Evolutionary conservation across 208 protist genomes (phyloP), one percentile per base, ranked within the genome.

Genomic region (Leishmania amazonensis): DNA sequence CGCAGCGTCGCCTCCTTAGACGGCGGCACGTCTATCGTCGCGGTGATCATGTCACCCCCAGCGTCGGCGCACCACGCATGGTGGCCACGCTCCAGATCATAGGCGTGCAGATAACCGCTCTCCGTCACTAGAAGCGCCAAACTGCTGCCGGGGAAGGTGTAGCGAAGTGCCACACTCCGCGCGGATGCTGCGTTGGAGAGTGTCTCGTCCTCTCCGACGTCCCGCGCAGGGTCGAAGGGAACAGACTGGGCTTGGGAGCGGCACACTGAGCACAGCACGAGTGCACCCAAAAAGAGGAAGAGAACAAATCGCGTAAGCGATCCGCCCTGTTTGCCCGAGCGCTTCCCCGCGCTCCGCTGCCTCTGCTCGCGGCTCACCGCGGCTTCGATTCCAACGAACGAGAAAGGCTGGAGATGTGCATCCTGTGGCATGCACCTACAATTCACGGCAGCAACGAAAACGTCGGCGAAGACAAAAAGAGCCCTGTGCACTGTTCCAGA

Each of bases 41-140:
- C 86, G 2, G 72, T 38, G 28, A 86, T 42, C 67, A 89, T 75
- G 28, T 78, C 73, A 17, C 88, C 89, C 0, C 90, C 88, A 4
- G 81, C 87, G 31, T 89, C 80, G 6, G 83, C 74, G 19, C 49
- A 60, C 90, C 91, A 96, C 54, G 88, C 67, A 6, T 78, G 79
- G 0, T 67, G 6, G 31, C 91, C 87, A 2, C 73, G 83, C 13
- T 87, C 81, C 2, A 91, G 70, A 53, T 89, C 74, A 72, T 90
- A 88, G 8, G 93, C 88, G 42, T 85, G 79, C 11, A 96, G 71
- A 21, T 75, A 77, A 1, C 93, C 93, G 35, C 91, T 76, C 47
- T 79, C 85, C 24, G 83, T 86, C 3, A 95, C 78, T 7, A 96
- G 74, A 21, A 96, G 80, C 17, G 86, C 71, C 76, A 94, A 85